A percentile compares a stretch with the other conserved stretches of the same genome.
Conservation (phyloP, 2,329 filamentous ascomycete species). For the Diaporthe sp. region DNA sequence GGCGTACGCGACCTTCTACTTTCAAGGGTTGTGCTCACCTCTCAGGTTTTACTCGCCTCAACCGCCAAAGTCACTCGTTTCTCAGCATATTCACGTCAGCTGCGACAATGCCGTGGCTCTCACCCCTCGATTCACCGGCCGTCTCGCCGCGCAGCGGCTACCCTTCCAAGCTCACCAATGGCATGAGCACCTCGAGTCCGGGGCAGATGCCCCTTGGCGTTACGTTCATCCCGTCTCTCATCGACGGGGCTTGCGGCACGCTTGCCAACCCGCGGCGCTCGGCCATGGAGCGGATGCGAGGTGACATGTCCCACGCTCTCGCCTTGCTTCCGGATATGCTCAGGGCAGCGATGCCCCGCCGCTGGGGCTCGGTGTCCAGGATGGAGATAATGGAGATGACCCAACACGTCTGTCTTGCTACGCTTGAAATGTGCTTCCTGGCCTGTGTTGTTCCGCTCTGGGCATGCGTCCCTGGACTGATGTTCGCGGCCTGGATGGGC, state of each 20-base stretch:
- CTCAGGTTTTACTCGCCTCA: not conserved
- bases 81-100: not conserved
- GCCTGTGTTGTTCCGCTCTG: constrained; percentile 41
- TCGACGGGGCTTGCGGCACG: constrained; percentile 49
- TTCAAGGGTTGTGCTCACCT: not conserved
- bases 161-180: not conserved
- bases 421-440: constrained; percentile 43
- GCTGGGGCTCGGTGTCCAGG: constrained; percentile 13
- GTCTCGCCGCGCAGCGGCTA: constrained; percentile 18
- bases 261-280: constrained; percentile 42
- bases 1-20: not conserved
- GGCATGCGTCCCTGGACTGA: constrained; percentile 43
- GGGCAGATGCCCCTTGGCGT: constrained; percentile 35
- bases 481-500: constrained; percentile 43
- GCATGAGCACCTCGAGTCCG: not conserved
- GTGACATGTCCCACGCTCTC: constrained; percentile 39
- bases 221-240: constrained; percentile 48
- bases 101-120: constrained; percentile 33
- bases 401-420: constrained; percentile 40
- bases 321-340: constrained; percentile 38
- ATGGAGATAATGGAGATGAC: constrained; percentile 39
- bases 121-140: constrained; percentile 22
- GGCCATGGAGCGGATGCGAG: constrained; percentile 37
- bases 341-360: constrained; percentile 31
- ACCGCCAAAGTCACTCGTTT: not conserved